Conservation (phyloP, 306 rosid genomes). For the Casuarina glauca region DNA sequence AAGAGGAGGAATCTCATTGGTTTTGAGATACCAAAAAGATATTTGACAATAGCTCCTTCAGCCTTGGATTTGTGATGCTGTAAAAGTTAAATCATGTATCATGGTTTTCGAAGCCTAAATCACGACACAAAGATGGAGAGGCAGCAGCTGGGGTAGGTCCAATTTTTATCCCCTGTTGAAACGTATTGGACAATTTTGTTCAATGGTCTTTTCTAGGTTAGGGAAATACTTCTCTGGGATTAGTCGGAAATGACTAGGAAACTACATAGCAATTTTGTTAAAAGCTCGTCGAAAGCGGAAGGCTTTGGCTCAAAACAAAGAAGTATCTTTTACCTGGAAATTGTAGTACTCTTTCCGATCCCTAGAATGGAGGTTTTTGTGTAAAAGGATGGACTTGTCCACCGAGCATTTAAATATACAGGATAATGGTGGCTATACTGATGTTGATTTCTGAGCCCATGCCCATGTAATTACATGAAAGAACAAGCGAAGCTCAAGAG, state of each 20-base stretch:
- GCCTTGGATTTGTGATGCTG: not conserved
- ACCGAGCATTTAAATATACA: not conserved
- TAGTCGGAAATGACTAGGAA: conserved; percentile 3
- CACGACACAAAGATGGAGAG: conserved; percentile 9
- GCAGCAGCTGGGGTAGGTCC: conserved; percentile 31
- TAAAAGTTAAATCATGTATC: conserved; percentile 54
- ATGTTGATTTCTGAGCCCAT: conserved; percentile 12
- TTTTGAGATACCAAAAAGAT: not conserved
- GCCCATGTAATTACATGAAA: not conserved
- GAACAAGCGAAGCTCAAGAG: not conserved
- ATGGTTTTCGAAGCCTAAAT: conserved; percentile 5
- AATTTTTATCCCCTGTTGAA: conserved; percentile 13
- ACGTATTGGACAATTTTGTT: not conserved
- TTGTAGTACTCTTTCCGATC: too few relatives aligned
- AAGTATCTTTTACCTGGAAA: too few relatives aligned
- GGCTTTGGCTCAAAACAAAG: too few relatives aligned
- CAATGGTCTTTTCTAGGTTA: conserved; percentile 13
- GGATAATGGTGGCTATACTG: not conserved
- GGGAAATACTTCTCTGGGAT: not conserved
- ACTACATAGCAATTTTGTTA: not conserved
- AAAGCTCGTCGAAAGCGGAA: too few relatives aligned
- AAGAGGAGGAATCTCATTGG: too few relatives aligned
- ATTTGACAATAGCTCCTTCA: not conserved
- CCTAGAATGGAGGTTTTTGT: not conserved
- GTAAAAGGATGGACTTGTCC: not conserved